Base-by-base conservation (phyloP, 1,284 basidiomycete species). In the Leucoagaricus sp. region DNA sequence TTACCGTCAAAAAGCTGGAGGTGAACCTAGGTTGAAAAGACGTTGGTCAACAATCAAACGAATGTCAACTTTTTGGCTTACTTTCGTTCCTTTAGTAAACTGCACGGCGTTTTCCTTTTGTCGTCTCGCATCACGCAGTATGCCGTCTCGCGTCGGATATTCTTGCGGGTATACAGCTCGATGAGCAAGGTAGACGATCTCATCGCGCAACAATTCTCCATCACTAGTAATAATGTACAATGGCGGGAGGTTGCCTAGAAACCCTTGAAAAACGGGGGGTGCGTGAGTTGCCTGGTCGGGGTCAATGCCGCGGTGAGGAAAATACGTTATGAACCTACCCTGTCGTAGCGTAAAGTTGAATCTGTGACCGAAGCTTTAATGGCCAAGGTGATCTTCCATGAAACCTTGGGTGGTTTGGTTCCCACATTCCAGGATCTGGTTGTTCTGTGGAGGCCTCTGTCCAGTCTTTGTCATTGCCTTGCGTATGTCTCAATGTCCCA, bases 341-440 rank as follows among this genome's bases (percentile, higher is more conserved):
- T 50, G 89, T 94, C 3, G 88, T 87, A 0, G 91, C 90, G 70
- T 94, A 94, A 8, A 91, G 74, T 69, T 95, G 93, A 28, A 94
- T 92, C 65, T 95, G 92, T 0, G 81, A 77, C 19, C 70, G 74
- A 29, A 85, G 58, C 60, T 85, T 81, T 38, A 84, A 68, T 65
- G 3, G 70, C 69, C 15, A 75, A 63, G 0, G 78, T n/a, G 73
- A 66, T 83, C 70, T 17, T 80, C 69, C 82, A 85, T 85, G 69
- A 1, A 86, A 78, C 63, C 83, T 84, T 2, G 83, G 82, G 3
- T 83, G 82, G 59, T 79, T 81, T 0, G 83, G 81, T 60, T 83
- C 79, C 78, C 77, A 81, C 33, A 68, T 66, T 29, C 78, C 74
- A 31, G 36, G 13, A 38, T 5, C 17, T n/a, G 15, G 15, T 13